Evolutionary conservation across 2,329 filamentous ascomycete genomes (phyloP), one percentile per base, ranked within the genome.

Genomic region (Penicillium concentricum): DNA sequence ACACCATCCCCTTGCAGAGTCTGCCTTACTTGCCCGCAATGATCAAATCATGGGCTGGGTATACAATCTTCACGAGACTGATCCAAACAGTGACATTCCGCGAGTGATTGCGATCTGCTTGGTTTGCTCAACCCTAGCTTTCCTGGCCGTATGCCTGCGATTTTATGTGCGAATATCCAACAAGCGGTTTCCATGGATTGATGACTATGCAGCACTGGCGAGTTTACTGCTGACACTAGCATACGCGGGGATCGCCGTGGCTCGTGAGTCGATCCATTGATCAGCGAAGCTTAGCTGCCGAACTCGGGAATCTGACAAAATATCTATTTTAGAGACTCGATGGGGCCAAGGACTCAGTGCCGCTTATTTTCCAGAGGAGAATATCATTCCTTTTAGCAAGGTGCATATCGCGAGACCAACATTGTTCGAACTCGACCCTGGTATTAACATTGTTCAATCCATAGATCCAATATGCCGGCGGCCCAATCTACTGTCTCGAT

Each of bases 381-480:
- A 70, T 53, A 39, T 61, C 6, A 61, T 69, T 16, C 54, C 65
- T 5, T 70, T 70, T 39, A 60, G 67, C 28, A 69, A 64, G 63
- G 68, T 70, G 13, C 6, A 44, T 30, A 39, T 6, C 24, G 1
- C 32, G 13, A 15, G 10, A 26, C 16, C 13, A 28, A 20, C 2
- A 39, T 32, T 20, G 8, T 34, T 30, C 7, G 13, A 12, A 45
- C n/a, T 44, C 9, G 6, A 35, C 18, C 37, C 42, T 37, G 15
- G 41, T 12, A 9, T 22, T 48, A 26, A 48, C 24, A 15, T 26
- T 26, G 32, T 46, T 4, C 6, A 18, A 34, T 15, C 8, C 10
- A 28, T 45, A 70, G 67, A 56, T 70, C 4, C 68, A 70, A 66
- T 71, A 71, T 30, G 56, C 52, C 12, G 66, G 67, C 18, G 68